phyloP scores from a whole-genome alignment of 148 eudicot genomes.

The Arbutus unedo region DNA sequence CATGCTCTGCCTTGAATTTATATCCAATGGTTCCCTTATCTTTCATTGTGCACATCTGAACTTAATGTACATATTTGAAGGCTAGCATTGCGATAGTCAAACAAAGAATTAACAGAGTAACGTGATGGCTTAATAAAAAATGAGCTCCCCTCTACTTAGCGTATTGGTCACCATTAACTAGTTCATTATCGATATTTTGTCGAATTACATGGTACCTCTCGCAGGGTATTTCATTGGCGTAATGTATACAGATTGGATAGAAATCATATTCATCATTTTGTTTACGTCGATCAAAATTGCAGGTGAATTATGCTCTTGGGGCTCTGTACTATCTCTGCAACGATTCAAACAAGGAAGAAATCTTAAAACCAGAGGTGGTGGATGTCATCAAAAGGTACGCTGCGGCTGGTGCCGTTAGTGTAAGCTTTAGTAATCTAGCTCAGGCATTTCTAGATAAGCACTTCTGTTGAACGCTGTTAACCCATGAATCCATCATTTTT shows the following conservation, averaged over 20 bases:
- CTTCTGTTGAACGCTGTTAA: background rate
- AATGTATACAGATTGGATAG: background rate
- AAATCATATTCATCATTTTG: background rate
- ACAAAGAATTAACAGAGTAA: too few relatives aligned
- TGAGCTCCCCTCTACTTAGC: background rate
- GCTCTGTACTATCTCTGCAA: slow-evolving; percentile 30
- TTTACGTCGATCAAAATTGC: background rate
- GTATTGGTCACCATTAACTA: background rate
- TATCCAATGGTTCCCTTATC: background rate
- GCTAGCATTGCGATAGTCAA: background rate
- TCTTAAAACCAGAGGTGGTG: slow-evolving; percentile 28
- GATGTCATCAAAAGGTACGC: slow-evolving; percentile 29
- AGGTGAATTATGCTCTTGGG: slow-evolving; percentile 33
- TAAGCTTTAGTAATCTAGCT: slow-evolving; percentile 27
- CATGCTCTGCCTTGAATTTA: background rate
- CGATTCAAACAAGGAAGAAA: slow-evolving; percentile 25
- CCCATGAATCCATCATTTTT: background rate
- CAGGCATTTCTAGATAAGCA: slow-evolving; percentile 30
- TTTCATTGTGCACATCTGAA: background rate
- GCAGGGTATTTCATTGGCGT: background rate
- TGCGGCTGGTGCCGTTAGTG: slow-evolving; percentile 25
- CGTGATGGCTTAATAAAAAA: background rate
- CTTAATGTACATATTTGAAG: background rate
- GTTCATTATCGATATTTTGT: background rate
- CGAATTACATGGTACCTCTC: background rate